phyloP scores from a whole-genome alignment of 768 basidiomycete genomes.

The Tulasnella sp. region DNA sequence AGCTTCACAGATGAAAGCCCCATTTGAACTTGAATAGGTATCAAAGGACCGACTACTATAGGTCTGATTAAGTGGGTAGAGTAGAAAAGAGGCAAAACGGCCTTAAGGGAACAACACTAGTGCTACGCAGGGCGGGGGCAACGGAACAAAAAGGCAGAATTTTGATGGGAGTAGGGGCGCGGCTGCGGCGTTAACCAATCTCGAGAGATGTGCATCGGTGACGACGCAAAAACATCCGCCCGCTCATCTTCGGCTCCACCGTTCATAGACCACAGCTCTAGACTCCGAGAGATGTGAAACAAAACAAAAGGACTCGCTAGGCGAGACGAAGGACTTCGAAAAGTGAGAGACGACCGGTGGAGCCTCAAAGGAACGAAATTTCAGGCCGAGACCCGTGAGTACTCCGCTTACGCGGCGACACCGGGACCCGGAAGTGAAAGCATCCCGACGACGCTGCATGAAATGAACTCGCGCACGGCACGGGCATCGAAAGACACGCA shows the following conservation, averaged over 20 bases:
- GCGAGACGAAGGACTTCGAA: neutral
- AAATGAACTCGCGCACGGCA: neutral
- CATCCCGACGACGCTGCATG: neutral
- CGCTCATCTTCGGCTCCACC: neutral
- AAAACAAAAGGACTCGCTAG: neutral
- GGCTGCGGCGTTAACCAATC: neutral
- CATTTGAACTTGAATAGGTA: neutral
- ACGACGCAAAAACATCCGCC: neutral
- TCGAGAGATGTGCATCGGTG: neutral
- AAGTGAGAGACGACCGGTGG: neutral
- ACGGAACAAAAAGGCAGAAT: conserved; percentile 1
- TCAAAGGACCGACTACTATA: neutral
- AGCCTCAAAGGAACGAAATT: neutral
- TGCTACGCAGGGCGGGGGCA: neutral
- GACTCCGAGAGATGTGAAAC: neutral
- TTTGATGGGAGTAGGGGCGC: neutral
- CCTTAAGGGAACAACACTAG: neutral
- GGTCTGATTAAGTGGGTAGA: neutral
- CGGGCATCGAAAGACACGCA: neutral
- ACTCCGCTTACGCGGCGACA: neutral
- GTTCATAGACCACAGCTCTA: neutral
- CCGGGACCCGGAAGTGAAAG: neutral
- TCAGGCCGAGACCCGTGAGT: neutral
- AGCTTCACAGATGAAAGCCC: neutral
- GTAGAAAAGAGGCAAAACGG: neutral